A percentile compares a stretch with the other conserved stretches of the same genome.
phyloP scores from a whole-genome alignment of 371 early-diverging fungal genomes.

The Apophysomyces variabilis region DNA sequence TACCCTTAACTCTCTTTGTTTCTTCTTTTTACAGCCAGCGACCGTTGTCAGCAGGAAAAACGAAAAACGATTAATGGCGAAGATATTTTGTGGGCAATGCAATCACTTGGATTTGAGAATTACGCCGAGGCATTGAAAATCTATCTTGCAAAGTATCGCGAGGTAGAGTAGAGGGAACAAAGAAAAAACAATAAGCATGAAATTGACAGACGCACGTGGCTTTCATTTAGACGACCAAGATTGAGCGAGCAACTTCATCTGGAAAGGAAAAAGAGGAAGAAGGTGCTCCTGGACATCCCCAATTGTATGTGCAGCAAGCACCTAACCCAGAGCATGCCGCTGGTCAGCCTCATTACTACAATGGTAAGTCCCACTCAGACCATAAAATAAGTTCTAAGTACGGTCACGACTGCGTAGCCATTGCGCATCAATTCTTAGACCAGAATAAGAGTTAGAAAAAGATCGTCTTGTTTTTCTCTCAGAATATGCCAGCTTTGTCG shows the following conservation, averaged over 20 bases:
- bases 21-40: slow-evolving; percentile 71
- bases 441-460: slow-evolving; percentile 8
- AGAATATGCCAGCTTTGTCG: slow-evolving; percentile 27
- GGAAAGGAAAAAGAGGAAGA: slow-evolving; percentile 60
- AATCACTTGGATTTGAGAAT: slow-evolving; percentile 97
- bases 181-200: no score
- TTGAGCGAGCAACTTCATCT: slow-evolving; percentile 55
- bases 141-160: slow-evolving; percentile 92
- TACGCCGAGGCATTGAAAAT: slow-evolving; percentile 95
- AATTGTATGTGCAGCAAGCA: slow-evolving; percentile 26
- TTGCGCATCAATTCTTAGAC: slow-evolving; percentile 4
- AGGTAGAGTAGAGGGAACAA: slow-evolving; percentile 47
- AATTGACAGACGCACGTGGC: no score
- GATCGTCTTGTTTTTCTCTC: slow-evolving; percentile 57
- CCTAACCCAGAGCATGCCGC: slow-evolving; percentile 6
- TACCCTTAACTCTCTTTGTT: slow-evolving; percentile 27
- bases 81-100: slow-evolving; percentile 99
- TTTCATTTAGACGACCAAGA: slow-evolving; percentile 54
- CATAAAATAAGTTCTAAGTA: neutral
- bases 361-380: neutral
- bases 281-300: slow-evolving; percentile 20
- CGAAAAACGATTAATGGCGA: slow-evolving; percentile 99
- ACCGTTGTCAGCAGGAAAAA: slow-evolving; percentile 95
- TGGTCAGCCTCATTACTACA: slow-evolving; percentile 3
- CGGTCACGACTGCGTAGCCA: neutral